Percentiles rank a stretch among this genome's conserved stretches.
phyloP scores from a whole-genome alignment of 257 asterid species.

The Lithospermum erythrorhizon region DNA sequence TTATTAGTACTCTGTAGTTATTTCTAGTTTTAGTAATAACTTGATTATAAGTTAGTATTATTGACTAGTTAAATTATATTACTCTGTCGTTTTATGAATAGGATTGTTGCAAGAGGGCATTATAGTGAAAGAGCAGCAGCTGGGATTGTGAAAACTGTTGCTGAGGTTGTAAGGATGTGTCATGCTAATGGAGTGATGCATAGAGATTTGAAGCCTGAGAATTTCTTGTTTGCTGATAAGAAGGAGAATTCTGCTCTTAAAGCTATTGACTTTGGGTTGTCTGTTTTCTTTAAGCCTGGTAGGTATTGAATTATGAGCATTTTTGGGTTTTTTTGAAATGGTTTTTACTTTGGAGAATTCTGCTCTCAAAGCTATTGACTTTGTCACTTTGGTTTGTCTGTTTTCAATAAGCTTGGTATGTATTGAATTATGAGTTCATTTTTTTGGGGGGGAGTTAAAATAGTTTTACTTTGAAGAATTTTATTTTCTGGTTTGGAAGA shows the following conservation, averaged over 20 bases:
- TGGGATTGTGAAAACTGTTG: constrained; percentile 53
- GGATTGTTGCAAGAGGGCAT: constrained; percentile 93
- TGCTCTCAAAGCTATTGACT: no score
- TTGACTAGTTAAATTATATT: no score
- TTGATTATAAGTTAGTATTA: no score
- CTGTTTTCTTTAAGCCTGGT: constrained; percentile 87
- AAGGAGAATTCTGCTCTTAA: constrained; percentile 75
- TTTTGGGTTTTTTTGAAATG: neutral
- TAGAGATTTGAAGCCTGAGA: constrained; percentile 98
- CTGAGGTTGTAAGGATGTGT: constrained; percentile 79
- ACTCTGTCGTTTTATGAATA: no score
- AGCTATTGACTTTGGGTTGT: constrained; percentile 79
- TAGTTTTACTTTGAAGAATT: no score
- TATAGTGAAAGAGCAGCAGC: constrained; percentile 96
- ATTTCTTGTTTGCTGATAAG: constrained; percentile 75
- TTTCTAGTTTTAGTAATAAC: no score
- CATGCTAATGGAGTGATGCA: constrained; percentile 80
- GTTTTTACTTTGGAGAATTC: no score
- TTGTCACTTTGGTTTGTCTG: neutral
- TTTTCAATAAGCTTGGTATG: constrained; percentile 49
- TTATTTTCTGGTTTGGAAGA: no score
- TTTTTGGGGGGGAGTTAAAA: neutral
- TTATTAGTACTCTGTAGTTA: no score
- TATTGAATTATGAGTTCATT: neutral
- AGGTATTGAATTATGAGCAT: neutral